A percentile compares a stretch with the other conserved stretches of the same genome.
phyloP scores from a whole-genome alignment of 2,329 filamentous ascomycete species.

The Neurospora crassa region DNA sequence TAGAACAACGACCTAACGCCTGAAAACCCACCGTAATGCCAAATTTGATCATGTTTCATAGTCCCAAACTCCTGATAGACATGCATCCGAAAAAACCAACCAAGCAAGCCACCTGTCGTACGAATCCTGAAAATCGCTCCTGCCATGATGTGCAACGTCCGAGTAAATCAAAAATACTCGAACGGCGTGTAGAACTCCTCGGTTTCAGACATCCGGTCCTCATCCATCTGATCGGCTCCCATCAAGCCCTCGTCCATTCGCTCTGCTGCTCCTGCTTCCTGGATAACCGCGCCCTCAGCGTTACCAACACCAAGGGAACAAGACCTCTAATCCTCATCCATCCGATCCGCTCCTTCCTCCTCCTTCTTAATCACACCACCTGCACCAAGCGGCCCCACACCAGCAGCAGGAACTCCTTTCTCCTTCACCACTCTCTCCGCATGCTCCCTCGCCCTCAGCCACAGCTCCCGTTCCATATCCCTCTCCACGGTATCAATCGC shows the following conservation, averaged over 20 bases:
- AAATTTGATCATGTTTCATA: not conserved
- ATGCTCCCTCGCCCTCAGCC: conserved; percentile 51
- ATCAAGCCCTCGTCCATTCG: conserved; percentile 4
- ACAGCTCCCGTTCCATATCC: conserved; percentile 75
- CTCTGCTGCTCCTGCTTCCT: conserved; percentile 13
- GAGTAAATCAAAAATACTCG: not conserved
- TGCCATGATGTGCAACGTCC: not conserved
- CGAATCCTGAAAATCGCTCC: not conserved
- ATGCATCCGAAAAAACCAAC: not conserved
- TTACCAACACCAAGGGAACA: conserved; percentile 7
- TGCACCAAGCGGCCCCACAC: conserved; percentile 8
- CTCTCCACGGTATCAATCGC: conserved; percentile 71
- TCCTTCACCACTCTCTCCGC: conserved; percentile 31
- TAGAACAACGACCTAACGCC: not conserved
- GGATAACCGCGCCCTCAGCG: not conserved
- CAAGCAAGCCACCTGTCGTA: not conserved
- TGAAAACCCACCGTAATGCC: not conserved
- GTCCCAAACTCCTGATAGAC: not conserved
- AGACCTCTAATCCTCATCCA: not conserved
- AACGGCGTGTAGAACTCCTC: not conserved
- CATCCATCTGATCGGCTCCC: not conserved
- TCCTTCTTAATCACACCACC: conserved; percentile 9
- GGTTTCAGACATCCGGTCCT: not conserved
- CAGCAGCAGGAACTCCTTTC: not conserved
- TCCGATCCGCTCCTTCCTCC: conserved; percentile 3